Evolutionary conservation across 345 rosid species (phyloP).

Genomic region (Nephelium lappaceum): DNA sequence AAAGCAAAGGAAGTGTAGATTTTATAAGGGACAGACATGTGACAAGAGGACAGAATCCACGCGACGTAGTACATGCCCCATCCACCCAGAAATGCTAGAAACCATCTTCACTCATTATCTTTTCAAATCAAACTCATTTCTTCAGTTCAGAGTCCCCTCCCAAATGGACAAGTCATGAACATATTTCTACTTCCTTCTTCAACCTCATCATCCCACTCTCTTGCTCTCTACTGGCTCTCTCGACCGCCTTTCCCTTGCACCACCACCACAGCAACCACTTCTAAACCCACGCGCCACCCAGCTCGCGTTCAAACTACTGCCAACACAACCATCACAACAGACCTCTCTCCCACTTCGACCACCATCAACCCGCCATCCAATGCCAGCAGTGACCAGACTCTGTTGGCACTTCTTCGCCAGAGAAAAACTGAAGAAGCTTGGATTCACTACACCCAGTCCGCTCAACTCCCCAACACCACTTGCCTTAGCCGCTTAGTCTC

Average conservation of each 20-base stretch:
- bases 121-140: not conserved
- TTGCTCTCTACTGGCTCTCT: constrained; percentile 30
- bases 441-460: constrained; percentile 57
- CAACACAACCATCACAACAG: constrained; percentile 33
- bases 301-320: constrained; percentile 34
- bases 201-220: constrained; percentile 27
- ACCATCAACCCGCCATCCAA: constrained; percentile 8
- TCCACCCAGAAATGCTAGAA: constrained; percentile 43
- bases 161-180: constrained; percentile 71
- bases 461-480: constrained; percentile 73
- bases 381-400: constrained; percentile 52
- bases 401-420: constrained; percentile 73
- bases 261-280: not conserved
- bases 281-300: constrained; percentile 35
- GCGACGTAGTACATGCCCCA: constrained; percentile 46
- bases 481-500: constrained; percentile 93
- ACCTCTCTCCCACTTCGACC: constrained; percentile 30
- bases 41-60: constrained; percentile 32
- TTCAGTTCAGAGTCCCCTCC: not conserved
- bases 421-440: constrained; percentile 84
- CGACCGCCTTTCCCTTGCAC: constrained; percentile 28
- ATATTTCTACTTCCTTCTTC: constrained; percentile 32
- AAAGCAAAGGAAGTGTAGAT: too few species aligned
- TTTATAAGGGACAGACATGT: not conserved
- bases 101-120: constrained; percentile 19